Percentiles rank a stretch among this genome's conserved stretches.
Evolutionary conservation across 345 rosid species (phyloP).

Genomic region (Triadica sebifera): DNA sequence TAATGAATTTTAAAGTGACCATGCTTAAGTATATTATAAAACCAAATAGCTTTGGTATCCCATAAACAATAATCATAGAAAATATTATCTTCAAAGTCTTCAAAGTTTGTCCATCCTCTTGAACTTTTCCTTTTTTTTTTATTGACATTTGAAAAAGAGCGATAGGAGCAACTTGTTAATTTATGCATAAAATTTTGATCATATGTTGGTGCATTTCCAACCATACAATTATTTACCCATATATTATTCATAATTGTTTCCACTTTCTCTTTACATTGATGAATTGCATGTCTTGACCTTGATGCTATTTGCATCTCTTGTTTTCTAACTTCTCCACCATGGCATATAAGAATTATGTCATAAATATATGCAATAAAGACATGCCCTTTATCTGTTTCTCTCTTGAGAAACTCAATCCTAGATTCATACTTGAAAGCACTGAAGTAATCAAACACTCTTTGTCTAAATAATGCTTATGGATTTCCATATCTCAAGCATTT

Average conservation of each 20-base stretch:
- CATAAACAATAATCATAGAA: not conserved
- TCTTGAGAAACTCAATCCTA: not conserved
- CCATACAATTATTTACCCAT: not conserved
- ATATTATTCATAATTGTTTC: not conserved
- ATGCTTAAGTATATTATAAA: too few relatives aligned
- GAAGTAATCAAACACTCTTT: constrained; percentile 7
- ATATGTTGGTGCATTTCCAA: not conserved
- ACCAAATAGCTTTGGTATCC: not conserved
- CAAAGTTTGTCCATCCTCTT: not conserved
- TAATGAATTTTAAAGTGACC: too few relatives aligned
- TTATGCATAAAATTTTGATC: not conserved
- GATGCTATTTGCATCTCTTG: not conserved
- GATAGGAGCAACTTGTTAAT: not conserved
- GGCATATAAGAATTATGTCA: not conserved
- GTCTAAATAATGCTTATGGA: not conserved
- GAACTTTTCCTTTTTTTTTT: too few relatives aligned
- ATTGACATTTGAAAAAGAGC: too few relatives aligned
- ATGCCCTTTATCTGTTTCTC: not conserved
- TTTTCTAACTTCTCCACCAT: not conserved
- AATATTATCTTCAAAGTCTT: not conserved
- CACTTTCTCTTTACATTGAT: constrained; percentile 1
- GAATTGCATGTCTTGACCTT: not conserved
- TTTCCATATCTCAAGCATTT: constrained; percentile 12
- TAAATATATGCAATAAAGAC: not conserved
- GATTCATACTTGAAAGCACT: not conserved